These are phyloP conservation scores for Neoboletus magnificus DNA, from an alignment of 768 basidiomycete genomes.

Conservation along the genomic window DNA sequence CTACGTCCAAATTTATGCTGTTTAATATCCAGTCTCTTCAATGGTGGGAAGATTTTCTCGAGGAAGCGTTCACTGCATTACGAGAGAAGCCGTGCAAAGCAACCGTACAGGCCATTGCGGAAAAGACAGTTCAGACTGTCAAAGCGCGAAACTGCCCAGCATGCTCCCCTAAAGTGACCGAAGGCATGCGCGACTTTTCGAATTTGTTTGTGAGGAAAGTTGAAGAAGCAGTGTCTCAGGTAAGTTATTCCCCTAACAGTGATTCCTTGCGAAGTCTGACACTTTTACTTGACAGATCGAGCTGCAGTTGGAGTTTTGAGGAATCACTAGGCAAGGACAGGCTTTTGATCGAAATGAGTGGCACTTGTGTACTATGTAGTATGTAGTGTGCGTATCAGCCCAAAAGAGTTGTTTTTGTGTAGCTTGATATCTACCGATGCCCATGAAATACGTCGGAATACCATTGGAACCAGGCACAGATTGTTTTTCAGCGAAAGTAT, in stretches of 20 bases:
- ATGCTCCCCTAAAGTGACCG: neutral
- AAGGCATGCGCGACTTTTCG: neutral
- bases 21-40: neutral
- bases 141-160: neutral
- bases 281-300: neutral
- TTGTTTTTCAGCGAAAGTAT: too few relatives aligned
- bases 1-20: neutral
- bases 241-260: neutral
- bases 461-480: too few relatives aligned
- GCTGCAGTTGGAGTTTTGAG: neutral
- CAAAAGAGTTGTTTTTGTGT: neutral
- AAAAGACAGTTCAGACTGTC: neutral
- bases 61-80: neutral
- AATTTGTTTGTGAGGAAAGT: neutral
- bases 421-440: neutral
- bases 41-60: neutral
- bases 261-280: neutral
- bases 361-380: neutral
- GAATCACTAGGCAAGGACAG: neutral
- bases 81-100: neutral
- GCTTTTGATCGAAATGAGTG: neutral
- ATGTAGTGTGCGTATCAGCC: neutral
- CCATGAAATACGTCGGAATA: neutral
- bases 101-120: neutral
- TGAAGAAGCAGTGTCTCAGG: neutral